A percentile compares a stretch with the other conserved stretches of the same genome.
These are phyloP conservation scores for Leccinum truebloodii DNA, from an alignment of 768 basidiomycete genomes.

Conservation along the genomic window DNA sequence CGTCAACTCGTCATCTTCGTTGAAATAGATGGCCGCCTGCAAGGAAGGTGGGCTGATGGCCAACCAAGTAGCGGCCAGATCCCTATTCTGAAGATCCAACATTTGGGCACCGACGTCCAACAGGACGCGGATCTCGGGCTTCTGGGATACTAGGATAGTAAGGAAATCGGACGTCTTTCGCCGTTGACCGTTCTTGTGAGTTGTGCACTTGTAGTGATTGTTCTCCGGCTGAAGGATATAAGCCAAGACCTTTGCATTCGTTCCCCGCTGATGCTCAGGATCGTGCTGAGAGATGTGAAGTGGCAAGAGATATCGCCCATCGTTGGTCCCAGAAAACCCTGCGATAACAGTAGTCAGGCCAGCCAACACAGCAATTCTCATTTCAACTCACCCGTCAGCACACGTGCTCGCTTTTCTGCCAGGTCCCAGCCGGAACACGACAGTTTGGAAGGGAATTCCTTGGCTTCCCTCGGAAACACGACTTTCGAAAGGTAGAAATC, in stretches of 20 bases:
- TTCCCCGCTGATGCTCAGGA: slow-evolving; percentile 34
- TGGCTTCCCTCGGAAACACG: slow-evolving; percentile 41
- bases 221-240: slow-evolving; percentile 32
- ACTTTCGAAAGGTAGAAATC: slow-evolving; percentile 39
- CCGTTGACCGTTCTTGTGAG: slow-evolving; percentile 15
- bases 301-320: slow-evolving; percentile 40
- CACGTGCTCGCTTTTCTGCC: slow-evolving; percentile 24
- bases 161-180: slow-evolving; percentile 25
- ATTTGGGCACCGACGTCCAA: slow-evolving; percentile 61
- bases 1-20: slow-evolving; percentile 34
- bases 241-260: slow-evolving; percentile 44
- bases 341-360: slow-evolving; percentile 6
- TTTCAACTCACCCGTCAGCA: slow-evolving; percentile 20
- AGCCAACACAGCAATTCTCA: background rate
- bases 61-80: slow-evolving; percentile 46
- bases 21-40: slow-evolving; percentile 37
- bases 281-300: slow-evolving; percentile 34
- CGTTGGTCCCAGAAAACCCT: slow-evolving; percentile 44
- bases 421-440: slow-evolving; percentile 41
- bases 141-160: slow-evolving; percentile 34
- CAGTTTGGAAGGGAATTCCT: slow-evolving; percentile 37
- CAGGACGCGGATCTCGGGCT: slow-evolving; percentile 45
- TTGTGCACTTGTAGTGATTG: slow-evolving; percentile 18
- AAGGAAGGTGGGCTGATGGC: slow-evolving; percentile 8
- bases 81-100: slow-evolving; percentile 47